Evolutionary conservation across 225 moss, liverwort and hornwort genomes (phyloP).

Genomic region (Sphagnum contortum): DNA sequence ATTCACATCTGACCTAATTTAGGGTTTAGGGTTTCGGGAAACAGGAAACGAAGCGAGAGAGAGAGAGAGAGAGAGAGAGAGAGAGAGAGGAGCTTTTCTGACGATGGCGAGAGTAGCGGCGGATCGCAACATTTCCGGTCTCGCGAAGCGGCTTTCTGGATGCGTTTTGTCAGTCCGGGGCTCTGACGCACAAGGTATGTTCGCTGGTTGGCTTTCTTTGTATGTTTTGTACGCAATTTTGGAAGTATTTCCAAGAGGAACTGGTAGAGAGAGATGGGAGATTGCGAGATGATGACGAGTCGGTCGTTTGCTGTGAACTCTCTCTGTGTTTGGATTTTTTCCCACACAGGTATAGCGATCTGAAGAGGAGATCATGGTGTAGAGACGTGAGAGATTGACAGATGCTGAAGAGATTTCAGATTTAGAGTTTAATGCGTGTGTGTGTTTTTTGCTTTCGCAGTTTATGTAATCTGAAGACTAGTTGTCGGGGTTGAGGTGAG

Average conservation of each 20-base stretch:
- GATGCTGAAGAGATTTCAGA: not conserved
- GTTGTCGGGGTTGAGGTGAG: no score
- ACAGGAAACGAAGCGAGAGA: no score
- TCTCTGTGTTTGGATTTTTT: not conserved
- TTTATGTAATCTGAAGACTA: no score
- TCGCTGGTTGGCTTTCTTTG: slow-evolving; percentile 18
- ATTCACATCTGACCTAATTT: no score
- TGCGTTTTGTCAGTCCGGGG: no score
- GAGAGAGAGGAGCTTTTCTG: no score
- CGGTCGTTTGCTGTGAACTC: no score
- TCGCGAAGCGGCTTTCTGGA: slow-evolving; percentile 24
- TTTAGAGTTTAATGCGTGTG: not conserved
- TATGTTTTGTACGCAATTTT: not conserved
- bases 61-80: no score
- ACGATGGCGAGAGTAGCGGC: slow-evolving; percentile 31
- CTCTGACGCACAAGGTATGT: slow-evolving; percentile 12
- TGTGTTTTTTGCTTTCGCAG: not conserved
- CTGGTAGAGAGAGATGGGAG: no score
- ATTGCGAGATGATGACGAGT: no score
- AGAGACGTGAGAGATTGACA: not conserved
- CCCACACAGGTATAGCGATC: not conserved
- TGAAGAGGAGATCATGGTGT: not conserved
- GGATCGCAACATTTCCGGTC: slow-evolving; percentile 5
- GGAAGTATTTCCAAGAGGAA: not conserved
- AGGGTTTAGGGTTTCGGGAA: no score